A percentile compares a stretch with the other conserved stretches of the same genome.
These are phyloP conservation scores for Penicillium vulpinum DNA, from an alignment of 2,329 filamentous ascomycete genomes.

Conservation along the genomic window DNA sequence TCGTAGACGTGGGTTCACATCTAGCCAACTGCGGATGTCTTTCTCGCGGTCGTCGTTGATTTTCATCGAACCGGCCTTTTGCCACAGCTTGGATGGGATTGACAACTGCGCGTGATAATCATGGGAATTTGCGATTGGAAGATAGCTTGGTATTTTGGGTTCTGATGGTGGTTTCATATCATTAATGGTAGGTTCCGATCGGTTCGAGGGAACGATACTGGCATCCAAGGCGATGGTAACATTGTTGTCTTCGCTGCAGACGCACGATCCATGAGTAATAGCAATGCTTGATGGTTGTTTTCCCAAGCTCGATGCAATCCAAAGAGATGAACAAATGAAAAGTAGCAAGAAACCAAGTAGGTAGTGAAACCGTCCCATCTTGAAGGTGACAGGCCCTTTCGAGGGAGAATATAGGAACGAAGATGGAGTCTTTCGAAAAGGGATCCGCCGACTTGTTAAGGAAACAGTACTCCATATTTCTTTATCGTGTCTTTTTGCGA, in stretches of 20 bases:
- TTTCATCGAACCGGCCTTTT: conserved; percentile 11
- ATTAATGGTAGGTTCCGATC: background rate
- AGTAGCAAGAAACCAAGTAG: conserved; percentile 8
- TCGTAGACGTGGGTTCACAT: conserved; percentile 31
- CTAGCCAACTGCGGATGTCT: conserved; percentile 25
- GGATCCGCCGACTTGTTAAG: background rate
- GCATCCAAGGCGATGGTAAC: background rate
- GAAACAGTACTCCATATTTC: too few species aligned
- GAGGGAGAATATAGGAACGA: background rate
- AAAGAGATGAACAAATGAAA: conserved; percentile 6
- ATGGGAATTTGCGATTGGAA: background rate
- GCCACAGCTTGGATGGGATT: conserved; percentile 18
- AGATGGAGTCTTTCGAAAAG: background rate
- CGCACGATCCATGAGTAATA: background rate
- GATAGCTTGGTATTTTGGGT: conserved; percentile 1
- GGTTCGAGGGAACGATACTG: background rate
- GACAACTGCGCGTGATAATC: background rate
- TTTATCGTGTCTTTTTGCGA: too few species aligned
- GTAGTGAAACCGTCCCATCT: conserved; percentile 10
- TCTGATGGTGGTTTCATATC: background rate
- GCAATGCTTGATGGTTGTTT: background rate
- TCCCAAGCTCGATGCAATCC: conserved; percentile 1
- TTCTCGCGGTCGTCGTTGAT: background rate
- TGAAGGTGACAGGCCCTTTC: background rate
- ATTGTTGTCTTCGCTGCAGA: background rate